These are phyloP conservation scores for Angomonas ambiguus DNA, from an alignment of 208 protist genomes.

Conservation along the genomic window DNA sequence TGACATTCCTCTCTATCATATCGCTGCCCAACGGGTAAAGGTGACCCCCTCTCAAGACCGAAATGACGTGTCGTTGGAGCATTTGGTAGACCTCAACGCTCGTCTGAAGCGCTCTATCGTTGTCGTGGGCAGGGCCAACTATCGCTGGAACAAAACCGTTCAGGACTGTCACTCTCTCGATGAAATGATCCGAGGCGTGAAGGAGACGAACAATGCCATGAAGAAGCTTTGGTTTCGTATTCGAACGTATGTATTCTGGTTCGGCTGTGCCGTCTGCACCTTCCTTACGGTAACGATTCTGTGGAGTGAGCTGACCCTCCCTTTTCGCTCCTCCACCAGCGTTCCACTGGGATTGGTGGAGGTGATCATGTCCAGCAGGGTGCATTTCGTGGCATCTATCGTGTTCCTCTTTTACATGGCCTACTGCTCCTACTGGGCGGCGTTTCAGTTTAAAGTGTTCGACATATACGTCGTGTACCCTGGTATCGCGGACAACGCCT, in stretches of 20 bases:
- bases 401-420: conserved; percentile 91
- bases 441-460: conserved; percentile 89
- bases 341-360: conserved; percentile 69
- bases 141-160: conserved; percentile 73
- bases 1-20: conserved; percentile 80
- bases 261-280: conserved; percentile 33
- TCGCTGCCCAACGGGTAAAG: conserved; percentile 52
- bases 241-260: conserved; percentile 60
- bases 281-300: conserved; percentile 78
- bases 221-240: conserved; percentile 70
- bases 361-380: conserved; percentile 56
- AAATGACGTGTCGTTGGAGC: conserved; percentile 71
- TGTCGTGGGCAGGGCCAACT: conserved; percentile 68
- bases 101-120: conserved; percentile 81
- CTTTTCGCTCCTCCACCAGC: conserved; percentile 45
- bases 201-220: conserved; percentile 45
- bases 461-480: conserved; percentile 88
- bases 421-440: conserved; percentile 86
- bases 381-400: conserved; percentile 77
- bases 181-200: conserved; percentile 50
- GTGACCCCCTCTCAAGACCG: conserved; percentile 26
- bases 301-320: conserved; percentile 82
- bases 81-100: conserved; percentile 71
- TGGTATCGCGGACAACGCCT: conserved; percentile 80
- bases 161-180: conserved; percentile 62